Percentiles rank a stretch among this genome's conserved stretches.
phyloP scores from a whole-genome alignment of 306 rosid species.

The Carpinus viminea region DNA sequence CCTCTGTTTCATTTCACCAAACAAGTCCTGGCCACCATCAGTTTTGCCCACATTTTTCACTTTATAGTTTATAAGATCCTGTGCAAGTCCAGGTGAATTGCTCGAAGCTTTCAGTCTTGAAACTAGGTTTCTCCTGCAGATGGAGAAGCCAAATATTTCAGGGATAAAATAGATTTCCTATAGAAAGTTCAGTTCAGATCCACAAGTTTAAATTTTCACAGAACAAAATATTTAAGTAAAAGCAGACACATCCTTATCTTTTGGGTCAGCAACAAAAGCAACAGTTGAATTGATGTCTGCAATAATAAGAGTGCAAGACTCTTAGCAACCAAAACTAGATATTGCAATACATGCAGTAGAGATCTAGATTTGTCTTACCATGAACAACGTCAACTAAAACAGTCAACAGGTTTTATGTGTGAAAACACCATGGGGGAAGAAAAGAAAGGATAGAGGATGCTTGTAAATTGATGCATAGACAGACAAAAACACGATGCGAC shows the following conservation, averaged over 20 bases:
- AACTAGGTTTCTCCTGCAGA: conserved; percentile 37
- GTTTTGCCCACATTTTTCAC: conserved; percentile 30
- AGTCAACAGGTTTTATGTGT: not conserved
- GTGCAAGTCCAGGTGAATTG: conserved; percentile 19
- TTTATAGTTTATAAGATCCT: conserved; percentile 20
- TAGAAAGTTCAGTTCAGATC: conserved; percentile 8
- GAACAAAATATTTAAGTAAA: not conserved
- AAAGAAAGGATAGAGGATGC: not conserved
- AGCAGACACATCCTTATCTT: not conserved
- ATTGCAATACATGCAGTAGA: not conserved
- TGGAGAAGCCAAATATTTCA: not conserved
- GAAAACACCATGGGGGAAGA: too few relatives aligned
- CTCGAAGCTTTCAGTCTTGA: conserved; percentile 29
- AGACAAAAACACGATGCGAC: not conserved
- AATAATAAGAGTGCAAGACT: not conserved
- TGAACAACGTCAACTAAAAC: not conserved
- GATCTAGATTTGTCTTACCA: not conserved
- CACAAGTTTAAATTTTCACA: not conserved
- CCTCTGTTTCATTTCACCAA: conserved; percentile 65
- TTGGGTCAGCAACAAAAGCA: not conserved
- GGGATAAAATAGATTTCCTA: not conserved
- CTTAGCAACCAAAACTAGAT: conserved; percentile 6
- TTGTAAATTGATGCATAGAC: too few relatives aligned
- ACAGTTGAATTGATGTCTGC: conserved; percentile 4
- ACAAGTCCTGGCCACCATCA: conserved; percentile 41